Conservation (phyloP, 805 yeast species). For the Pichia cephalocereana region DNA sequence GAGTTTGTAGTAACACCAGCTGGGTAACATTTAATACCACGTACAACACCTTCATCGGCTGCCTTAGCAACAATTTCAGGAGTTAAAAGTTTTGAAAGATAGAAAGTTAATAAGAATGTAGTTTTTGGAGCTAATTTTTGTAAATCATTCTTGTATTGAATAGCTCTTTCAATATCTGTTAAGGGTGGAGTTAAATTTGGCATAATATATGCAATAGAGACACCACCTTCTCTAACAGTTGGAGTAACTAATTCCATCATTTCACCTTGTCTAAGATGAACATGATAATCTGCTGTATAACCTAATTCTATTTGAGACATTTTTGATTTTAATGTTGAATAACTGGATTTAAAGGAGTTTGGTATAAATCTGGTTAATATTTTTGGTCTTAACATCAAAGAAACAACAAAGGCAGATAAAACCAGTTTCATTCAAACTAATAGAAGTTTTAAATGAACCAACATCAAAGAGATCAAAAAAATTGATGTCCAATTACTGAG, state of each 20-base stretch:
- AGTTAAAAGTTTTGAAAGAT: slow-evolving; percentile 67
- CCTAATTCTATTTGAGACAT: slow-evolving; percentile 43
- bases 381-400: background rate
- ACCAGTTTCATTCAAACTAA: background rate
- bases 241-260: slow-evolving; percentile 94
- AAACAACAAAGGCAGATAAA: background rate
- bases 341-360: background rate
- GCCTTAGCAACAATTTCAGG: slow-evolving; percentile 82
- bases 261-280: slow-evolving; percentile 86
- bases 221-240: slow-evolving; percentile 82
- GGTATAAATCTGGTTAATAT: background rate
- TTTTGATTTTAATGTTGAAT: background rate
- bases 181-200: slow-evolving; percentile 94
- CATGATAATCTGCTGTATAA: slow-evolving; percentile 85
- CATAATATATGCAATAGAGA: slow-evolving; percentile 89
- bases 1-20: slow-evolving; percentile 99
- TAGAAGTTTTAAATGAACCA: no score
- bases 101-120: slow-evolving; percentile 85
- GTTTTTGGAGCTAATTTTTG: slow-evolving; percentile 68
- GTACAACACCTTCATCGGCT: slow-evolving; percentile 54
- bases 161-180: slow-evolving; percentile 63
- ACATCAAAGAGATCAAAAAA: background rate
- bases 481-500: background rate
- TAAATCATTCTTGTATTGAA: slow-evolving; percentile 56
- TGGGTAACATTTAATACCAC: slow-evolving; percentile 95